Conservation (phyloP, 2,329 filamentous ascomycete species). For the Trichoderma sp. region DNA sequence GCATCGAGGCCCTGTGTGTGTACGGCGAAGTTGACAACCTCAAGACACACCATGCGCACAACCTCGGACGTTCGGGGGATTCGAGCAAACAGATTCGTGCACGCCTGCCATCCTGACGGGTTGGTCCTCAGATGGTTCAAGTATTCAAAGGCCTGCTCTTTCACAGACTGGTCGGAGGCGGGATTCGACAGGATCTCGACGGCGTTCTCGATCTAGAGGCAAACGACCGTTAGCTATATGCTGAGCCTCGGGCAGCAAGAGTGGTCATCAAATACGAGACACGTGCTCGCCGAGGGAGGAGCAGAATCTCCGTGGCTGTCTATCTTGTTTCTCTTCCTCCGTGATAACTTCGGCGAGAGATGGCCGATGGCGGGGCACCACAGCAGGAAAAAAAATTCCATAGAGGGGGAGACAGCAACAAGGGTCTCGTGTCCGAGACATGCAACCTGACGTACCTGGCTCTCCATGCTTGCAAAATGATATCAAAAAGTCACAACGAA, state of each 20-base stretch:
- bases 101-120: slow-evolving; percentile 86
- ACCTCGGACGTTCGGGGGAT: slow-evolving; percentile 76
- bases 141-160: slow-evolving; percentile 81
- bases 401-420: neutral
- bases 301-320: no score
- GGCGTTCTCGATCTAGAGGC: slow-evolving; percentile 79
- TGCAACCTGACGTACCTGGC: slow-evolving; percentile 46
- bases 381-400: neutral
- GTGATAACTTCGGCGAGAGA: slow-evolving; percentile 14
- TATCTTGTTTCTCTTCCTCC: neutral
- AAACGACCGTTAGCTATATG: slow-evolving; percentile 11
- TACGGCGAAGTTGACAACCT: slow-evolving; percentile 90
- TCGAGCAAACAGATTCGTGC: slow-evolving; percentile 81
- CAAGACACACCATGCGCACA: slow-evolving; percentile 84
- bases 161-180: slow-evolving; percentile 71
- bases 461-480: slow-evolving; percentile 47
- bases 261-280: neutral
- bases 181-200: slow-evolving; percentile 93
- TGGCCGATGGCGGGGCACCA: slow-evolving; percentile 27
- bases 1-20: slow-evolving; percentile 76
- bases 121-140: slow-evolving; percentile 77
- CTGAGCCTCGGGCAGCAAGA: neutral
- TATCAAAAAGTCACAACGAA: slow-evolving; percentile 28
- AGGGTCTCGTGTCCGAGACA: neutral
- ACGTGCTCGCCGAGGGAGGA: neutral